Conservation (phyloP, 495 filamentous ascomycete genomes). For the Aspergillus hancockii region DNA sequence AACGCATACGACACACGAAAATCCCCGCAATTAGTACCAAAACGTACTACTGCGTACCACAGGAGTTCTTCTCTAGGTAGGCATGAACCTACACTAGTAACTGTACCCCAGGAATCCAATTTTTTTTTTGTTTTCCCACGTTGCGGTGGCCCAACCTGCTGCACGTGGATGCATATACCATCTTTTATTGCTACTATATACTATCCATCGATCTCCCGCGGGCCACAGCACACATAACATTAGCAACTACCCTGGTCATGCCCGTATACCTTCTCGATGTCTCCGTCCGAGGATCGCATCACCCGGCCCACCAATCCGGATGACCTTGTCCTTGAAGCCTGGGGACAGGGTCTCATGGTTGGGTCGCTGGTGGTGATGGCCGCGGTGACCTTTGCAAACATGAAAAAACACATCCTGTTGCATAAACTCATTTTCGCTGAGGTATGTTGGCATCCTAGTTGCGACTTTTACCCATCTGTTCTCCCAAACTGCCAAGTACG, state of each 20-base stretch:
- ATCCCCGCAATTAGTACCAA: slow-evolving; percentile 5
- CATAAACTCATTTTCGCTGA: slow-evolving; percentile 51
- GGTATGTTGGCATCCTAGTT: slow-evolving; percentile 21
- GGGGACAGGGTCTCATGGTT: slow-evolving; percentile 51
- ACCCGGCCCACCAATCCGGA: slow-evolving; percentile 35
- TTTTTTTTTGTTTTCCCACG: too few relatives aligned
- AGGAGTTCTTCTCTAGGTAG: not conserved
- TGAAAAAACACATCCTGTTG: slow-evolving; percentile 41
- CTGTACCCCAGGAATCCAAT: not conserved
- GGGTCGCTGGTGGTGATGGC: slow-evolving; percentile 50
- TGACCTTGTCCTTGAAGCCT: slow-evolving; percentile 47
- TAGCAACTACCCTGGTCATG: not conserved
- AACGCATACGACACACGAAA: not conserved
- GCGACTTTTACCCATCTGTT: not conserved
- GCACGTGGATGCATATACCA: not conserved
- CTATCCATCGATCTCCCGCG: not conserved
- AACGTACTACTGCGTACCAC: not conserved
- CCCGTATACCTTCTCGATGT: slow-evolving; percentile 11
- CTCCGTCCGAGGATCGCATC: slow-evolving; percentile 18
- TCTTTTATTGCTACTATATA: not conserved
- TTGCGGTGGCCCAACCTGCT: not conserved
- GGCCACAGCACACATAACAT: not conserved
- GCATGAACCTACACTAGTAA: not conserved
- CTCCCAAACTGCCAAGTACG: not conserved
- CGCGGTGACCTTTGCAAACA: slow-evolving; percentile 43